These are phyloP conservation scores for Dendryphion nanum DNA, from an alignment of 2,329 filamentous ascomycete species.

Conservation along the genomic window DNA sequence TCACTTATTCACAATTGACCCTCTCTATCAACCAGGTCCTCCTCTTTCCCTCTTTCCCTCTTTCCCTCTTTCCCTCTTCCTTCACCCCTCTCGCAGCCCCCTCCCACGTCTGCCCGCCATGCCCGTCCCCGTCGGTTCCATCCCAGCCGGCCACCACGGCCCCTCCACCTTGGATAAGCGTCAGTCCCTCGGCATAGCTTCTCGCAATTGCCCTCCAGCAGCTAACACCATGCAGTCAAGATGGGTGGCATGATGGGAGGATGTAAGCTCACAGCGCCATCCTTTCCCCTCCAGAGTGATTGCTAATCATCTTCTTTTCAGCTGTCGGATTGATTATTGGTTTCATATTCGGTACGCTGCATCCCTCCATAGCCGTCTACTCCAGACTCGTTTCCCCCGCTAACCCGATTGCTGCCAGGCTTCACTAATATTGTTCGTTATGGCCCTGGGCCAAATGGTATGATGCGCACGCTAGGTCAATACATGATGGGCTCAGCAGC, in stretches of 20 bases:
- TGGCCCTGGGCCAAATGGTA: slow-evolving; percentile 87
- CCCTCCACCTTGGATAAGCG: slow-evolving; percentile 71
- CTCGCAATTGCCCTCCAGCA: slow-evolving; percentile 15
- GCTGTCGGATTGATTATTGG: slow-evolving; percentile 95
- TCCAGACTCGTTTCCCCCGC: background rate
- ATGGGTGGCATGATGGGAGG: slow-evolving; percentile 99
- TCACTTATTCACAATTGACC: no score
- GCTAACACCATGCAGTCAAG: slow-evolving; percentile 65
- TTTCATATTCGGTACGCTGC: slow-evolving; percentile 82
- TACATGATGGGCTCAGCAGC: slow-evolving; percentile 95
- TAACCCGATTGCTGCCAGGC: slow-evolving; percentile 53
- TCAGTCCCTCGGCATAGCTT: slow-evolving; percentile 41
- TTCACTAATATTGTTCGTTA: slow-evolving; percentile 94
- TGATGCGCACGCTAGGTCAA: slow-evolving; percentile 90
- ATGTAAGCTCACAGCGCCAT: slow-evolving; percentile 62
- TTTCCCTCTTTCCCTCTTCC: no score
- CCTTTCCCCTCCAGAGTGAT: background rate
- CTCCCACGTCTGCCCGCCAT: slow-evolving; percentile 28
- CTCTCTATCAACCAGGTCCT: no score
- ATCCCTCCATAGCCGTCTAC: background rate
- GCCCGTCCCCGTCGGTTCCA: slow-evolving; percentile 56
- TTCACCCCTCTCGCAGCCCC: no score
- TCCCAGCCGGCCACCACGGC: slow-evolving; percentile 44
- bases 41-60: no score
- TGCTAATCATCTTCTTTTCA: slow-evolving; percentile 41